Conservation (phyloP, 2,329 filamentous ascomycete species). For the Chaetomiaceae sp. region DNA sequence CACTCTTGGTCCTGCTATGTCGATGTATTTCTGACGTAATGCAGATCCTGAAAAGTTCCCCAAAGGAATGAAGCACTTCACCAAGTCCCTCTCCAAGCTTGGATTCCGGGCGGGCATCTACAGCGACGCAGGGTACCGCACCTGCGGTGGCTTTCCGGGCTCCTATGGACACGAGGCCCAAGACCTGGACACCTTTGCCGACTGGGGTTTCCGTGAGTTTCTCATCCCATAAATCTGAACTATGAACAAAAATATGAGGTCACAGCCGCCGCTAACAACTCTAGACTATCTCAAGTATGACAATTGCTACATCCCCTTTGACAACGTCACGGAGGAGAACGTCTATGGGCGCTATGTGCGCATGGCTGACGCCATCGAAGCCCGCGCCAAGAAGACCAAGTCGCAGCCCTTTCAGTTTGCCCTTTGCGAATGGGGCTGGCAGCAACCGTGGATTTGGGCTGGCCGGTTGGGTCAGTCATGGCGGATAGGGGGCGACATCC, state of each 20-base stretch:
- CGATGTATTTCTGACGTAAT: background rate
- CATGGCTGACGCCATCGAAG: constrained; percentile 9
- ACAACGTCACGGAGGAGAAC: constrained; percentile 17
- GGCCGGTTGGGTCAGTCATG: constrained; percentile 13
- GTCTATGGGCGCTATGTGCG: constrained; percentile 11
- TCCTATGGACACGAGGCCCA: constrained; percentile 13
- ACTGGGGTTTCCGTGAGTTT: constrained; percentile 15
- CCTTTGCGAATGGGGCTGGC: constrained; percentile 18
- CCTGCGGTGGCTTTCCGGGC: constrained; percentile 13
- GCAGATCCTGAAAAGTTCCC: constrained; percentile 16
- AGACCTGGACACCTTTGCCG: constrained; percentile 12
- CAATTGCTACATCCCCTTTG: constrained; percentile 19
- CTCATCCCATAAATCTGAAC: no score
- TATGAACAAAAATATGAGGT: no score
- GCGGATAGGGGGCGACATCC: constrained; percentile 14
- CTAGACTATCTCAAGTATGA: constrained; percentile 20
- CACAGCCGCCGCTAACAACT: no score
- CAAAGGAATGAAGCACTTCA: constrained; percentile 15
- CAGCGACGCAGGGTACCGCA: constrained; percentile 10
- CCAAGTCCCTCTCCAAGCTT: constrained; percentile 6
- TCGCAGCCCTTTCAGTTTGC: constrained; percentile 5
- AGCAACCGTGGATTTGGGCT: constrained; percentile 14
- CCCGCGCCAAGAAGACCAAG: background rate
- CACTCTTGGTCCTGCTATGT: no score
- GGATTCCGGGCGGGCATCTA: constrained; percentile 16